A percentile compares a stretch with the other conserved stretches of the same genome.
Conservation (phyloP, 179 eudicot genomes). For the Beta corolliflora region DNA sequence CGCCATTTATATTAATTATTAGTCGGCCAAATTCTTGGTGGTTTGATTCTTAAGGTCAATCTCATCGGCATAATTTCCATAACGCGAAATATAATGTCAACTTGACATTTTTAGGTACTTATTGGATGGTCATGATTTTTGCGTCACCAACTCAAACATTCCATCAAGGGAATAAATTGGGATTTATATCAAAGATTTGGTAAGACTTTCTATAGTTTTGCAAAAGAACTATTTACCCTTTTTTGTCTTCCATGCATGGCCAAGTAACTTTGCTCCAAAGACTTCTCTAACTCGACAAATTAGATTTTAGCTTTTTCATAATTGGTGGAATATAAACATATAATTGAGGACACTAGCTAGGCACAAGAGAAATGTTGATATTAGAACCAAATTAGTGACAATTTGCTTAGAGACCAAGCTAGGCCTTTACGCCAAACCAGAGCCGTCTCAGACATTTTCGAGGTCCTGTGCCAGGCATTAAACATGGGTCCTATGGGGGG, state of each 20-base stretch:
- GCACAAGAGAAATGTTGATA: too few species aligned
- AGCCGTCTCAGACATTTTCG: too few species aligned
- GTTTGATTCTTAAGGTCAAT: neutral
- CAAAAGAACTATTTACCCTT: neutral
- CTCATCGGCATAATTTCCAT: neutral
- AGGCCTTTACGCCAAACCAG: too few species aligned
- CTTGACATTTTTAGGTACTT: neutral
- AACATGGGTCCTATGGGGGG: too few species aligned
- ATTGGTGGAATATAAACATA: too few species aligned
- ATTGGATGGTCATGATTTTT: slow-evolving; percentile 1
- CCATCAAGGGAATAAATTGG: slow-evolving; percentile 8
- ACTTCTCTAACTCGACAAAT: neutral
- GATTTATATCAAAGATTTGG: neutral
- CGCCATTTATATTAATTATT: neutral
- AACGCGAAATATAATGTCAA: neutral
- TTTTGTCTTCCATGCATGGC: too few species aligned
- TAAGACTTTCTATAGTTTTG: neutral
- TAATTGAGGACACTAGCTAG: too few species aligned
- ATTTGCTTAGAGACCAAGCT: neutral
- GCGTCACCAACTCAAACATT: slow-evolving; percentile 12
- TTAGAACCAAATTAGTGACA: too few species aligned
- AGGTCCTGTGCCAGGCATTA: too few species aligned
- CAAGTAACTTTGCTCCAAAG: neutral
- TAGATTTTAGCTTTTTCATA: too few species aligned
- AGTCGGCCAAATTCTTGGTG: neutral